A percentile compares a stretch with the other conserved stretches of the same genome.
Conservation (phyloP, 108 stramenopile species). For the Nitzschia palea region DNA sequence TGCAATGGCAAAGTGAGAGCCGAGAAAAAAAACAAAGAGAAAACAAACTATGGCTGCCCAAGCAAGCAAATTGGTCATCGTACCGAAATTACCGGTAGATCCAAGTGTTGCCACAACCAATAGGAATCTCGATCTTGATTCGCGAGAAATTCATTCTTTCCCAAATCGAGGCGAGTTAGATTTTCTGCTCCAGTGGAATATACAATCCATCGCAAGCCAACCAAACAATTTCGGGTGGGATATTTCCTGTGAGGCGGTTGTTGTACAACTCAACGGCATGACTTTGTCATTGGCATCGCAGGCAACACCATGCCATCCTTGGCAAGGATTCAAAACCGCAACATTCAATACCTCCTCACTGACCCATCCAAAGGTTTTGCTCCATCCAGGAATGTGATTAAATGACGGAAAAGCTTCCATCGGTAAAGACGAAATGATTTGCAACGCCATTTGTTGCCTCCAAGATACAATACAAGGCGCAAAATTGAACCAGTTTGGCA, state of each 20-base stretch:
- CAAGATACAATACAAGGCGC: conserved; percentile 22
- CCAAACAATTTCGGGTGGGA: conserved; percentile 29
- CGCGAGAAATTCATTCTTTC: conserved; percentile 23
- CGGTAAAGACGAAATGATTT: conserved; percentile 10
- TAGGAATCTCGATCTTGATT: conserved; percentile 18
- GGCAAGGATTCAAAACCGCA: conserved; percentile 19
- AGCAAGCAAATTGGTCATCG: neutral
- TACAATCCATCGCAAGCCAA: conserved; percentile 20
- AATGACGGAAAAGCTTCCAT: conserved; percentile 9
- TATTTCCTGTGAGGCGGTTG: conserved; percentile 30
- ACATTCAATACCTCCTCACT: neutral
- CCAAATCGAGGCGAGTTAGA: conserved; percentile 26
- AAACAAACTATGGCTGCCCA: neutral
- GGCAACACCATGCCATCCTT: conserved; percentile 28
- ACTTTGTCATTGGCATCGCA: conserved; percentile 17
- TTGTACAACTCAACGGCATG: conserved; percentile 13
- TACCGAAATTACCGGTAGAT: conserved; percentile 26
- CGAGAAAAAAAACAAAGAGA: neutral
- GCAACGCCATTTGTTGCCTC: conserved; percentile 16
- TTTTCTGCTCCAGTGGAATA: conserved; percentile 35
- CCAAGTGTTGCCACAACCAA: conserved; percentile 23
- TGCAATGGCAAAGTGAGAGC: too few relatives aligned
- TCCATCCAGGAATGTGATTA: conserved; percentile 7
- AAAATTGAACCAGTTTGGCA: conserved; percentile 31
- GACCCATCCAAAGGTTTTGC: conserved; percentile 5